Evolutionary conservation across 768 basidiomycete genomes (phyloP).

Genomic region (Lactarius pseudohatsudake): DNA sequence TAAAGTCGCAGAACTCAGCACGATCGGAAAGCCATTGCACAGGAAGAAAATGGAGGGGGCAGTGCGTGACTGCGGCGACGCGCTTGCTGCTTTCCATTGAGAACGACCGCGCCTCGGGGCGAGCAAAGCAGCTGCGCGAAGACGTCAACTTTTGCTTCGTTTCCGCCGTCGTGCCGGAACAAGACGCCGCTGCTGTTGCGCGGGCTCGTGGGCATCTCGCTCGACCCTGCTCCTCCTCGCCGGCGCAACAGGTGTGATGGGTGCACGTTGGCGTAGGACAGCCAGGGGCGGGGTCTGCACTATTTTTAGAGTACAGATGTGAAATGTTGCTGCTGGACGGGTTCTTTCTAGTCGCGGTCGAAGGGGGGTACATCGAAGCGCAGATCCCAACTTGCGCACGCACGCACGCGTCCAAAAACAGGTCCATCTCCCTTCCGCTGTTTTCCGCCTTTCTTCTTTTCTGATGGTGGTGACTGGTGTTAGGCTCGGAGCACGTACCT

Average conservation of each 20-base stretch:
- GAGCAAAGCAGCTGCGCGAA: background rate
- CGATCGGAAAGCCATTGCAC: background rate
- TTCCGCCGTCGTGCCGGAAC: background rate
- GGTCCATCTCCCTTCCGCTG: no score
- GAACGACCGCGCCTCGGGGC: background rate
- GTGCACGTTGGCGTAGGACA: no score
- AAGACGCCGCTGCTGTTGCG: no score
- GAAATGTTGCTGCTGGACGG: conserved; percentile 37
- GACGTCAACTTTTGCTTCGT: background rate
- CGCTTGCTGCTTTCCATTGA: background rate
- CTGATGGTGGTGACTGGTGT: background rate
- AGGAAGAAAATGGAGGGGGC: background rate
- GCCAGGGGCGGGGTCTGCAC: no score
- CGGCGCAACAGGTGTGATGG: no score
- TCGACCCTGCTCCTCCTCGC: no score
- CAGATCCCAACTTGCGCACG: conserved; percentile 50
- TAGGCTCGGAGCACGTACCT: conserved; percentile 53
- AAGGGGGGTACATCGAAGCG: conserved; percentile 45
- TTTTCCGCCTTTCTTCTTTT: background rate
- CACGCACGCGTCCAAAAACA: conserved; percentile 50
- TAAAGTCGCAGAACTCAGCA: no score
- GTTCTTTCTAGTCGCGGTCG: no score
- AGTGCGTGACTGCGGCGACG: no score
- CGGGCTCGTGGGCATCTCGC: no score
- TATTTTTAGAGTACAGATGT: conserved; percentile 45